Percentiles rank a stretch among this genome's conserved stretches.
phyloP scores from a whole-genome alignment of 2,329 filamentous ascomycete species.

The Penicillium vulpinum region DNA sequence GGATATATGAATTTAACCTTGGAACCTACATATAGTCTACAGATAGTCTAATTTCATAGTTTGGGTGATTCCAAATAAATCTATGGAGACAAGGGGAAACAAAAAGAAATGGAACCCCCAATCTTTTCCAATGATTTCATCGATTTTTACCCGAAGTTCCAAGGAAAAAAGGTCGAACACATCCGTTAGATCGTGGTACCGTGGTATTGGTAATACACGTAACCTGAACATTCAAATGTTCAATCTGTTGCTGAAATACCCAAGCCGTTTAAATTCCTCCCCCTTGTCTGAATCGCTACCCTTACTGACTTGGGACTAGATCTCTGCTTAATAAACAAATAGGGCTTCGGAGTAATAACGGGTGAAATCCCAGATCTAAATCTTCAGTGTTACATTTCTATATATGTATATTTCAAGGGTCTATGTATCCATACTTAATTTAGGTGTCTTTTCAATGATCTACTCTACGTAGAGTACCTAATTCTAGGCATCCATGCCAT shows the following conservation, averaged over 20 bases:
- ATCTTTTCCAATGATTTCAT: slow-evolving; percentile 22
- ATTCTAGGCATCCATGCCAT: neutral
- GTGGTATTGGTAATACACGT: slow-evolving; percentile 11
- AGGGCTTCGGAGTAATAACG: slow-evolving; percentile 1
- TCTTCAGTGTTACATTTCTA: slow-evolving; percentile 10
- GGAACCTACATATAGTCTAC: neutral
- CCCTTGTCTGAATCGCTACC: neutral
- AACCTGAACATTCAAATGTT: neutral
- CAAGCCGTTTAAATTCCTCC: neutral
- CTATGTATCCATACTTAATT: neutral
- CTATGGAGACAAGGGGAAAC: neutral
- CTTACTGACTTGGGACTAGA: slow-evolving; percentile 7
- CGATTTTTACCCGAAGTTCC: neutral
- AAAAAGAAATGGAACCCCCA: neutral
- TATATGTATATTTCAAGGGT: neutral
- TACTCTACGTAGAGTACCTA: no score
- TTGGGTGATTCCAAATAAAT: slow-evolving; percentile 17
- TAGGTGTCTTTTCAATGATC: neutral
- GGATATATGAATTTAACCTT: neutral
- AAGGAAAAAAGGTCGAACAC: slow-evolving; percentile 14
- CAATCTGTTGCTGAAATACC: no score
- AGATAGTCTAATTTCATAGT: neutral
- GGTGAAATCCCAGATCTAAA: slow-evolving; percentile 12
- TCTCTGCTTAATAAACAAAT: neutral
- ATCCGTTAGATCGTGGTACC: slow-evolving; percentile 13